A percentile compares a stretch with the other conserved stretches of the same genome.
phyloP scores from a whole-genome alignment of 768 basidiomycete genomes.

The Tephrocybe sp. region DNA sequence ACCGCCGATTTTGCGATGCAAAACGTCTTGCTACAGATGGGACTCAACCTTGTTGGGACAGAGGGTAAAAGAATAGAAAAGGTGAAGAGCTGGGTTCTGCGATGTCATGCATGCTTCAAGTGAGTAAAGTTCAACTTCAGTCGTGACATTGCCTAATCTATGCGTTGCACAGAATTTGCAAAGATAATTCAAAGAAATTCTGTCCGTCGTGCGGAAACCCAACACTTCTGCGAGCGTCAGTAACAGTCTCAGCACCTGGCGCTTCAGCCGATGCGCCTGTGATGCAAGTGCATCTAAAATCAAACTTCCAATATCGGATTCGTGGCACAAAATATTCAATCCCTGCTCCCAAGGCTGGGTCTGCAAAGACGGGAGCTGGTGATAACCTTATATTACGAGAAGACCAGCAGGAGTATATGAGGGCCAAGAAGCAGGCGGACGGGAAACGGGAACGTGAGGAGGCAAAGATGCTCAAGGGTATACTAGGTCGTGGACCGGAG shows the following conservation, averaged over 20 bases:
- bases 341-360: constrained; percentile 86
- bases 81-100: constrained; percentile 92
- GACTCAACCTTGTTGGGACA: constrained; percentile 81
- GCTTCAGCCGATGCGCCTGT: constrained; percentile 60
- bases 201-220: constrained; percentile 97
- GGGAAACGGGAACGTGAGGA: constrained; percentile 79
- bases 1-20: constrained; percentile 99
- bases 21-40: constrained; percentile 95
- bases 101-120: constrained; percentile 99
- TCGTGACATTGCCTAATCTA: background rate
- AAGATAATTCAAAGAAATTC: constrained; percentile 92
- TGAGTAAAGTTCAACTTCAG: constrained; percentile 55
- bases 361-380: constrained; percentile 80
- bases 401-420: constrained; percentile 86
- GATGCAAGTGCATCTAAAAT: constrained; percentile 91
- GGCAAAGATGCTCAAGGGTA: constrained; percentile 65
- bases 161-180: constrained; percentile 71
- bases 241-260: constrained; percentile 73
- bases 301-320: constrained; percentile 91
- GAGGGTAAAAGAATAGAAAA: constrained; percentile 90
- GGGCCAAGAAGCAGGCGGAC: constrained; percentile 78
- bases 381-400: constrained; percentile 88
- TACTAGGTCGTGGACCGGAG: constrained; percentile 47
- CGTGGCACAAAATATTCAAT: constrained; percentile 94
- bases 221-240: constrained; percentile 86